Conservation (phyloP, 352 stramenopile species). For the Phytophthora constricta region DNA sequence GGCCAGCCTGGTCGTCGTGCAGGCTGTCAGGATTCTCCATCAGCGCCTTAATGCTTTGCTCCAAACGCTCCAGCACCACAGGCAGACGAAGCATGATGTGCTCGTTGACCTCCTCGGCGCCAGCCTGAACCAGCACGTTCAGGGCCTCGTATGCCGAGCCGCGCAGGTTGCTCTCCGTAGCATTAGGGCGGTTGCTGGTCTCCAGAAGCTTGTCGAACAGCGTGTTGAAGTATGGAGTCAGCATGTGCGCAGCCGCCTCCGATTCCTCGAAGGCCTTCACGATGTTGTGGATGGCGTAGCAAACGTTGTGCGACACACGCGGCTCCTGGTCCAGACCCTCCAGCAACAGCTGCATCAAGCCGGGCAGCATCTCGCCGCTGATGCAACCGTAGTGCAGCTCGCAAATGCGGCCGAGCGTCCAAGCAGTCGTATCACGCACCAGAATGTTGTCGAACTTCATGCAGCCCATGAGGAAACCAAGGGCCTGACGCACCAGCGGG, state of each 20-base stretch:
- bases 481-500: slow-evolving; percentile 91
- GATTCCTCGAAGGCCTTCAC: slow-evolving; percentile 93
- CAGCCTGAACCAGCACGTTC: slow-evolving; percentile 93
- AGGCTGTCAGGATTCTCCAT: slow-evolving; percentile 80
- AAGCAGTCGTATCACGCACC: slow-evolving; percentile 97
- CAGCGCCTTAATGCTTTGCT: slow-evolving; percentile 68
- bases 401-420: slow-evolving; percentile 96
- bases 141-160: slow-evolving; percentile 94
- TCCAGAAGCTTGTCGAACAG: slow-evolving; percentile 94
- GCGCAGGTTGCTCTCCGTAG: slow-evolving; percentile 91
- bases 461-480: slow-evolving; percentile 93
- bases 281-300: slow-evolving; percentile 97
- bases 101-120: slow-evolving; percentile 73
- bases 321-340: slow-evolving; percentile 86
- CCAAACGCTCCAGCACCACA: slow-evolving; percentile 79
- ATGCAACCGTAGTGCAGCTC: slow-evolving; percentile 94
- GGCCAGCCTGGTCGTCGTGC: slow-evolving; percentile 73
- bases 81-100: slow-evolving; percentile 85
- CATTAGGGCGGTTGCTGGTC: slow-evolving; percentile 90
- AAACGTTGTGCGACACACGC: slow-evolving; percentile 95
- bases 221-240: slow-evolving; percentile 90
- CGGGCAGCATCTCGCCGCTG: slow-evolving; percentile 89
- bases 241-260: slow-evolving; percentile 81
- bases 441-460: slow-evolving; percentile 92
- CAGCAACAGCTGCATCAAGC: slow-evolving; percentile 89